Conservation (phyloP, 345 rosid genomes). For the Populus euphratica region DNA sequence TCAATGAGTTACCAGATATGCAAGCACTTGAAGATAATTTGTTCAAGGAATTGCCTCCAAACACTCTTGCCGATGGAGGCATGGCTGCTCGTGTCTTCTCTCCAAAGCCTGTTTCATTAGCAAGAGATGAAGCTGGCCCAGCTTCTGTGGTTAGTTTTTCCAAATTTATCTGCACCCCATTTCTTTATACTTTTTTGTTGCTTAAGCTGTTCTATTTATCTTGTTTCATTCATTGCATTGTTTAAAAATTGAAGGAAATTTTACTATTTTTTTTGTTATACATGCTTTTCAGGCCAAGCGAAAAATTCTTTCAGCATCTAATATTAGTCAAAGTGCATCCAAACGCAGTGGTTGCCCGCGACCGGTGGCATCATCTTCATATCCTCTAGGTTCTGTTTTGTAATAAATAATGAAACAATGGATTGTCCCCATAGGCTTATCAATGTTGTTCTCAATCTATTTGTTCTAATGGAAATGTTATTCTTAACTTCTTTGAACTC, state of each 20-base stretch:
- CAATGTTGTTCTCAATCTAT: slow-evolving; percentile 1
- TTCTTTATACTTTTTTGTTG: background rate
- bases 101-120: slow-evolving; percentile 35
- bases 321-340: slow-evolving; percentile 55
- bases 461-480: slow-evolving; percentile 19
- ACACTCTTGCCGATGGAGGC: slow-evolving; percentile 23
- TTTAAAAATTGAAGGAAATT: slow-evolving; percentile 1
- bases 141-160: slow-evolving; percentile 42
- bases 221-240: background rate
- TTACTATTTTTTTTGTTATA: slow-evolving; percentile 14
- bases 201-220: background rate
- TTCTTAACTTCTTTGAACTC: slow-evolving; percentile 63
- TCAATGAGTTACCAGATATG: slow-evolving; percentile 36
- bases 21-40: slow-evolving; percentile 44
- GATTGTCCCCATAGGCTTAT: slow-evolving; percentile 1
- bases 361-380: slow-evolving; percentile 62
- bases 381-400: slow-evolving; percentile 52
- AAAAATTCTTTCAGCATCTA: slow-evolving; percentile 46
- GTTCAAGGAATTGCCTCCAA: slow-evolving; percentile 47
- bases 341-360: slow-evolving; percentile 63
- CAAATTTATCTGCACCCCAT: background rate
- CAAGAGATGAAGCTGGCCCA: slow-evolving; percentile 25
- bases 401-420: background rate
- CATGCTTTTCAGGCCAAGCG: slow-evolving; percentile 50
- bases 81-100: slow-evolving; percentile 25